Base-by-base conservation (phyloP, 495 filamentous ascomycete species). In the Hypomontagnella submonticulosa region DNA sequence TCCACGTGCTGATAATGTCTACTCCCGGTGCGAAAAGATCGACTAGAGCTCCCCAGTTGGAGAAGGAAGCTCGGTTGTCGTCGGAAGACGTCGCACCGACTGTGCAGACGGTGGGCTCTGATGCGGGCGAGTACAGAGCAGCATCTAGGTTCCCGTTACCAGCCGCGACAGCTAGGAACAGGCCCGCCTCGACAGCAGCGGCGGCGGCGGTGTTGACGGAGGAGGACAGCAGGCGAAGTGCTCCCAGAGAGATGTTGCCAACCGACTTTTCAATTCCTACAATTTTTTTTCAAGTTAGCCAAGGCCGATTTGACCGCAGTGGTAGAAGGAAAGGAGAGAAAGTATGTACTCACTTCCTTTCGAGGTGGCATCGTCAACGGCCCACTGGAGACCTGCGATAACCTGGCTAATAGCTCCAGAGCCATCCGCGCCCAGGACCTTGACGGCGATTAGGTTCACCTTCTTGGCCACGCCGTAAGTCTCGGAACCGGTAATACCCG, bases 351-450 rank as follows among this genome's bases (percentile, higher is more conserved):
- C 40, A 73, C 71, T 40, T 3, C 47, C 48, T 18, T 73, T 71
- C 13, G 60, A 50, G 8, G 62, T 63, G 27, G 72, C 69, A 51
- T 86, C 75, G 4, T 72, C 68, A 6, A 73, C 68, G 18, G 77
- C 81, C 77, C 76, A 84, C 57, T 84, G 73, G 63, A 86, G 74
- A 1, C 83, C 83, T 4, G 78, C 76, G 63, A 85, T 81, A 44
- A 85, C 75, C 49, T 77, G 77, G 53, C 80, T 74, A 15, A 63
- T 47, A 1, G 62, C 41, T 2, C 81, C 81, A 20, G 76, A 73
- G 1, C 77, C 81, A 61, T 47, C 51, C 23, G 64, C 76, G 34
- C 76, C 76, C 8, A 80, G 64, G 7, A 77, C 75, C 56, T 77
- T 77, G 32, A 77, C 75, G 20, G 63, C 72, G 42, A 77, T 66